Base-by-base conservation (phyloP, 2,329 filamentous ascomycete genomes). In the Penicillium freii region DNA sequence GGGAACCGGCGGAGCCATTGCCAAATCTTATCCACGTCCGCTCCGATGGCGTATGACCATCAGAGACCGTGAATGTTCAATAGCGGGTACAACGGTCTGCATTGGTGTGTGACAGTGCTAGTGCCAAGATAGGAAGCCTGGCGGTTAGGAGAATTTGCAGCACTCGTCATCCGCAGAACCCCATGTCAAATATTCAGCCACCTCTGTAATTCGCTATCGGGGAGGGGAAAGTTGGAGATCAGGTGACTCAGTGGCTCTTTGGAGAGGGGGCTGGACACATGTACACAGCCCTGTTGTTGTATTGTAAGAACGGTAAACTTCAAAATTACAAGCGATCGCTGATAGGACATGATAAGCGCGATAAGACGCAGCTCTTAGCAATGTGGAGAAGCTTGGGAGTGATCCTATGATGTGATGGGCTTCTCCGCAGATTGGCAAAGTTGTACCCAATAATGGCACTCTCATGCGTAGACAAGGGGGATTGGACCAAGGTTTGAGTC, bases 21-120 rank as follows among this genome's bases (percentile, higher is more conserved):
- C 71, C 64, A 60, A 69, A 71, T 66, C 62, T 69, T 68, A 71
- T 64, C 69, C 68, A 70, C 68, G 64, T 69, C 68, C 67, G 68
- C 62, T 60, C 65, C 62, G 64, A 52, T 46, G 50, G 50, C 65
- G 62, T 62, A 56, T 59, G 62, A 71, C 69, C 70, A 71, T 68
- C 67, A 69, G 63, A 70, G 68, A 70, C 67, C 69, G 70, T 68
- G 62, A 67, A 68, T 65, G 61, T 63, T 62, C 66, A 65, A 66
- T 68, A 66, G 63, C 54, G 54, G 62, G 65, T 63, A 64, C 68
- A 61, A 61, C 68, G 68, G 69, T 68, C 69, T 70, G 70, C 71
- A 73, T 73, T 69, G 67, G 66, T 68, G 67, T 64, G 65, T 58
- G 61, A 56, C 42, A 57, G 59, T 51, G 60, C 57, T 59, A 60